These are phyloP conservation scores for Heteromeles arbutifolia DNA, from an alignment of 306 rosid species.

Conservation along the genomic window DNA sequence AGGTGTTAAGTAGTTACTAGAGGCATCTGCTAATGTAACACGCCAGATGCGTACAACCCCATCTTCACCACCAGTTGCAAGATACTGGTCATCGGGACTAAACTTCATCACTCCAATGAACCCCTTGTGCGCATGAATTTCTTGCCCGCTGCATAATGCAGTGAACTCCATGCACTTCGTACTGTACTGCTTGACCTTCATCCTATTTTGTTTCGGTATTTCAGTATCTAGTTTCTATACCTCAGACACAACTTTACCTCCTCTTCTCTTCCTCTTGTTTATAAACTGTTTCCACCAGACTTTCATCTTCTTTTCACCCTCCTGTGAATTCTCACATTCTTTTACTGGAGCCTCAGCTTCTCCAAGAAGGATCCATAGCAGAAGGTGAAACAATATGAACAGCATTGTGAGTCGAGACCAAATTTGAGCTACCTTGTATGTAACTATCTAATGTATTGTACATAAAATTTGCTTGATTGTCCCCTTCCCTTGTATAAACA, in stretches of 20 bases:
- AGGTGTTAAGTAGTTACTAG: constrained; percentile 27
- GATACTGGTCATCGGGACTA: constrained; percentile 72
- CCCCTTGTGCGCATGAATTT: constrained; percentile 74
- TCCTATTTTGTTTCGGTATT: constrained; percentile 15
- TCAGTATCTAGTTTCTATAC: constrained; percentile 19
- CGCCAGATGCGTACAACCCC: constrained; percentile 74
- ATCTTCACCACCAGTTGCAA: constrained; percentile 95
- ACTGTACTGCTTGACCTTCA: constrained; percentile 45
- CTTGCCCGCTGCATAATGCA: constrained; percentile 60
- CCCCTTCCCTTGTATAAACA: constrained; percentile 10
- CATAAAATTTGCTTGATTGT: constrained; percentile 8
- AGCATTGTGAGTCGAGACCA: constrained; percentile 12
- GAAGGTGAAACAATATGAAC: constrained; percentile 3
- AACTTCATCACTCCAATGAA: constrained; percentile 78
- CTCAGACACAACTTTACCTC: constrained; percentile 8
- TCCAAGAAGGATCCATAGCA: constrained; percentile 10
- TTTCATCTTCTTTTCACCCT: constrained; percentile 28
- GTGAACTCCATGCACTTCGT: constrained; percentile 60
- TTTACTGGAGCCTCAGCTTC: constrained; percentile 26
- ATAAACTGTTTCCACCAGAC: constrained; percentile 56
- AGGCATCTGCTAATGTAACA: constrained; percentile 33
- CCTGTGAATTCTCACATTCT: constrained; percentile 19
- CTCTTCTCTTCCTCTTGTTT: constrained; percentile 19
- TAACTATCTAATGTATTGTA: constrained; percentile 12
- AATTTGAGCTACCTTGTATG: constrained; percentile 10